Evolutionary conservation across 805 yeast species (phyloP), one percentile per base, ranked within the genome.

Genomic region (Metschnikowia cubensis): DNA sequence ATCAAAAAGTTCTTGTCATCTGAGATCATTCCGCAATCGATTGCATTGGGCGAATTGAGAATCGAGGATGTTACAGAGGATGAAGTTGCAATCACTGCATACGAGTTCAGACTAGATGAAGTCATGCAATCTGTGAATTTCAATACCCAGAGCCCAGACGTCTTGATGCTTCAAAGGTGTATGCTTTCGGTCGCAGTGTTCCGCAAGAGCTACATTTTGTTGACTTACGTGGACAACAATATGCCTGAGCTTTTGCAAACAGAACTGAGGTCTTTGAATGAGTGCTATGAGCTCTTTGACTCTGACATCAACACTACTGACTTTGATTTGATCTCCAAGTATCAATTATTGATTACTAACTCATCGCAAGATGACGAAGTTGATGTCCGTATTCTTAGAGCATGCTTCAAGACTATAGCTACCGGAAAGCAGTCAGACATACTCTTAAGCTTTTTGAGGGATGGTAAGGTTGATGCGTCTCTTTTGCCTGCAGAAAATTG

Each of bases 81-180:
- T 60, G 94, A 87, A 54, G 81, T 87, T 40, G 79, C 89, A 2
- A 74, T 82, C 29, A 85, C 95, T 0, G 91, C 95, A 0, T 87
- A 81, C 59, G 83, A 85, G 50, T 73, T 85, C 39, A 82, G 83
- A 51, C 60, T 76, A 1, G 79, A 79, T 38, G 95, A 87, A 50
- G 59, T 69, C 2, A 51, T 69, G 49, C 68, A 65, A 43, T 45
- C 63, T 1, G 64, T 63, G 46, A 65, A 67, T 18, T 65, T 67
- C 47, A 58, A 63, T 34, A 49, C 58, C 7, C 58, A 60, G 37
- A 72, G 75, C 47, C 60, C 77, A 46, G 71, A 67, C 35, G 55
- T 79, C 32, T 51, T 61, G 44, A 66, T 73, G 48, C 60, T 73
- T 40, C 77, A 81, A 42, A 74, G 84, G 50, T 82, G 90, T 0